Base-by-base conservation (phyloP, 768 basidiomycete species). In the Cytidiella melzeri region DNA sequence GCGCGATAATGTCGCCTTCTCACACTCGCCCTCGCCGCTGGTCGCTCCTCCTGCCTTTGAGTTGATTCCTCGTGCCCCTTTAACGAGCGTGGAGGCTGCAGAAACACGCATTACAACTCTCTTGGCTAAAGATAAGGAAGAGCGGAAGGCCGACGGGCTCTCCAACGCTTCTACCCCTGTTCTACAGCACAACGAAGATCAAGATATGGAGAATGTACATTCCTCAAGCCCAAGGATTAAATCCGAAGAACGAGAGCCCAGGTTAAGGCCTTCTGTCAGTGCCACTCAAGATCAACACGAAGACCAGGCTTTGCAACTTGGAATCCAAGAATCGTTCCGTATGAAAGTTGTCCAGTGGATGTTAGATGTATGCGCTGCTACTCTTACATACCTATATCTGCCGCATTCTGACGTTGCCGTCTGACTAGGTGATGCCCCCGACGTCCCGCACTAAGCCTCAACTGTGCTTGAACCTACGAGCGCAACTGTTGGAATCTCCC, bases 401-500 rank as follows among this genome's bases (percentile, higher is more conserved):
- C 30, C 15, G 9, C 30, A 34, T 15, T 15, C 30, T 41, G 6
- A 28, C 30, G 38, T 7, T 25, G 43, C 39, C 40, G 27, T 41
- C 45, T n/a, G 38, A n/a, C 3, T 25, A 63, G 60, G 57, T 59
- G 23, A 48, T 51, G 27, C 60, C 62, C 1, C 45, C 52, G 2
- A 42, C 40, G 1, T 50, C 47, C 10, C 20, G 37, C 21, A 44
- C 55, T 19, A 48, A 55, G n/a, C 51, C 52, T 3, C 43, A 48
- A 4, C 18, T 53, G 0, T 54, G 57, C 26, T 48, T 59, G 30
- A 62, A 79, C 46, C 67, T 85, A 23, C 61, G 67, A 36, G 77
- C 83, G 43, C 79, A 85, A 47, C 69, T 87, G 21, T 60, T 61
- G 6, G 71, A 66, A 2, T 81, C 76, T 0, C 71, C 70, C 0